These are phyloP conservation scores for Lycium barbarum DNA, from an alignment of 257 asterid genomes.

Conservation along the genomic window DNA sequence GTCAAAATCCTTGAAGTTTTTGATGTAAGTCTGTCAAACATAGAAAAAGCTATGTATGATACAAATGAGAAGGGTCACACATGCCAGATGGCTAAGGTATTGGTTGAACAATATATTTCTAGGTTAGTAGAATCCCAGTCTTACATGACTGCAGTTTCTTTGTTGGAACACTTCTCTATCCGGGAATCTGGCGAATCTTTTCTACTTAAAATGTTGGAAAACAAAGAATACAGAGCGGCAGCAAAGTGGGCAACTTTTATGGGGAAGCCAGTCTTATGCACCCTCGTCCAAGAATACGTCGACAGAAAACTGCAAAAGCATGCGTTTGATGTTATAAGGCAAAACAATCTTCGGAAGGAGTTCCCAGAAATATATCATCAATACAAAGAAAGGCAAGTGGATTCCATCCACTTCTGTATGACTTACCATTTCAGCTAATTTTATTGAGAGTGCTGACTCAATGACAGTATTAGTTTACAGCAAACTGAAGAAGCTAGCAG, in stretches of 20 bases:
- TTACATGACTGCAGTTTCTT: conserved; percentile 65
- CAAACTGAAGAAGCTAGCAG: conserved; percentile 88
- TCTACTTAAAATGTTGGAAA: conserved; percentile 70
- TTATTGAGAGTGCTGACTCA: conserved; percentile 20
- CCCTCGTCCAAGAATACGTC: conserved; percentile 70
- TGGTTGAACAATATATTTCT: conserved; percentile 64
- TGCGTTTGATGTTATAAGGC: conserved; percentile 72
- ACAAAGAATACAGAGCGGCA: conserved; percentile 70
- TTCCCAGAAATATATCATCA: conserved; percentile 85
- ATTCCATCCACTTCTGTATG: conserved; percentile 34
- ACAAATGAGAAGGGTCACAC: conserved; percentile 39
- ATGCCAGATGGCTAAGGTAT: conserved; percentile 52
- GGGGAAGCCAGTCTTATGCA: conserved; percentile 72
- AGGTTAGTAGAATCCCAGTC: conserved; percentile 62
- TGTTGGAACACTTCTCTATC: conserved; percentile 78
- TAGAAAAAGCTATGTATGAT: conserved; percentile 55
- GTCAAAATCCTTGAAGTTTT: conserved; percentile 72
- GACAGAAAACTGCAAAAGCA: conserved; percentile 54
- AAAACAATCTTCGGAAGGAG: conserved; percentile 68
- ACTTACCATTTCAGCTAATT: background rate
- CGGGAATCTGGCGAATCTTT: conserved; percentile 63
- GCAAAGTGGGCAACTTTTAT: conserved; percentile 91
- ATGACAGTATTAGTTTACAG: conserved; percentile 52
- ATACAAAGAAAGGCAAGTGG: conserved; percentile 81
- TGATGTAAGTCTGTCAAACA: conserved; percentile 55